phyloP scores from a whole-genome alignment of 192 early-diverging fungal genomes.

The Coemansia furcata region DNA sequence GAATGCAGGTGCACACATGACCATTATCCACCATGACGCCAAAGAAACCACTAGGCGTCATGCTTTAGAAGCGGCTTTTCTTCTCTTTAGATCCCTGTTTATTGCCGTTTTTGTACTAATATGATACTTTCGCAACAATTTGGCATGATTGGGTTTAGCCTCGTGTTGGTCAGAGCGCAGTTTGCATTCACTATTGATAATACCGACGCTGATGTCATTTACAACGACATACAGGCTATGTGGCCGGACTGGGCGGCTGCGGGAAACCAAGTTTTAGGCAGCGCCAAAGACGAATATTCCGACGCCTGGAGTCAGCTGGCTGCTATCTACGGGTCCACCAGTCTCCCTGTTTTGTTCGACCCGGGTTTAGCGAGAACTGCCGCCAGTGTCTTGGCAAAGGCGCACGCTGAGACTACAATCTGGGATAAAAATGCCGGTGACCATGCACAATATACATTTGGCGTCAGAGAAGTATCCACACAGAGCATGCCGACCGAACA shows the following conservation, averaged over 20 bases:
- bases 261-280: constrained; percentile 18
- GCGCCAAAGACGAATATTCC: constrained; percentile 15
- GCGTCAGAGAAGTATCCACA: constrained; percentile 1
- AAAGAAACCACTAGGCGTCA: background rate
- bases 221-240: constrained; percentile 24
- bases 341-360: constrained; percentile 10
- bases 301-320: constrained; percentile 26
- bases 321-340: constrained; percentile 18
- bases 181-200: constrained; percentile 30
- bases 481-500: background rate
- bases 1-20: background rate
- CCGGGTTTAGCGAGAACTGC: constrained; percentile 11
- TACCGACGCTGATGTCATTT: constrained; percentile 15
- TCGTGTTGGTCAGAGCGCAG: constrained; percentile 8
- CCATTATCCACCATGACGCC: background rate
- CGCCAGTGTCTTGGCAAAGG: constrained; percentile 12
- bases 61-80: background rate
- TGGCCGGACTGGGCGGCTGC: constrained; percentile 31
- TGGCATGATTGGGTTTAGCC: background rate
- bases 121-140: background rate
- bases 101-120: background rate
- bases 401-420: constrained; percentile 7
- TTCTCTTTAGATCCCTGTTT: background rate
- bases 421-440: constrained; percentile 25
- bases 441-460: constrained; percentile 12